Base-by-base conservation (phyloP, 768 basidiomycete species). In the Trametes cinnabarina region DNA sequence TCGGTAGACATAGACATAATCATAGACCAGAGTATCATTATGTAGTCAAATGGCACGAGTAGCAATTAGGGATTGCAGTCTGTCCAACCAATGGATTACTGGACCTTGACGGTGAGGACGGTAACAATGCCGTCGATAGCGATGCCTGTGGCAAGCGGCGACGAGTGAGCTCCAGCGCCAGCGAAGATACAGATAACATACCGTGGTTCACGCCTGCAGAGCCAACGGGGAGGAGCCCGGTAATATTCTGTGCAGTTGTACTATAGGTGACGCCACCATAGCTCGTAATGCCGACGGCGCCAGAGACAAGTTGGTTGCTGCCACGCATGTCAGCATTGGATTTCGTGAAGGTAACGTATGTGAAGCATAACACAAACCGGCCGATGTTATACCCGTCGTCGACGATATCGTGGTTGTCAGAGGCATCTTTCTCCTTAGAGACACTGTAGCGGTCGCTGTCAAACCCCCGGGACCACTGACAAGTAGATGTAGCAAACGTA, bases 111-210 rank as follows among this genome's bases (percentile, higher is more conserved):
- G 2, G 82, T 86, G 54, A 87, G 70, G 22, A 86, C 65, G 2
- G 77, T 77, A 17, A 82, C 79, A 32, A 79, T 73, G 42, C 85
- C 85, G 65, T 86, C 85, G 34, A 78, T 77, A 3, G 85, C 78
- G 51, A 86, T 88, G 28, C 74, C 85, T 84, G 12, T 32, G 61
- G 50, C 11, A 30, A 20, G 42, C 19, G 19, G 42, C 20, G 22
- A 22, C 19, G 23, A n/a, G 4, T 7, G 19, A 11, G 11, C 23
- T 43, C 42, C n/a, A 22, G 12, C n/a, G 20, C 23, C 42, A 22
- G 42, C 5, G 12, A 11, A 22, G 22, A 9, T 8, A 26, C 17
- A 46, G 17, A 17, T 14, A 30, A 39, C 50, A 19, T 53, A 83
- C 82, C 80, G 35, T 82, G 81, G 55, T 84, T 82, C 19, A 83